A percentile compares a stretch with the other conserved stretches of the same genome.
phyloP scores from a whole-genome alignment of 1,139 yeast genomes.

The Candida sp. region DNA sequence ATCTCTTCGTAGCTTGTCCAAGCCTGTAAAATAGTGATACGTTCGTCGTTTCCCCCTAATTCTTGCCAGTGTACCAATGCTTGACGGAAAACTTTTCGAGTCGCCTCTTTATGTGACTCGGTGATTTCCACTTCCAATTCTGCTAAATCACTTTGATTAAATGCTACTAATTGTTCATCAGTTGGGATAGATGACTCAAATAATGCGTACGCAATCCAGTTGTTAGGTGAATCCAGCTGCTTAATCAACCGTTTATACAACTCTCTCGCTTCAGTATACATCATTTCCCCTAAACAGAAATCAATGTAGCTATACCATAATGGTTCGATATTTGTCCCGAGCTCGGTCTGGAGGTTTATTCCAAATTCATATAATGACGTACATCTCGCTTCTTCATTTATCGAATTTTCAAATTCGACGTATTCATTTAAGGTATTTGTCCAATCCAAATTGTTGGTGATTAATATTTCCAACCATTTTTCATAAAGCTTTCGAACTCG shows the following conservation, averaged over 20 bases:
- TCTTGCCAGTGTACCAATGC: slow-evolving; percentile 49
- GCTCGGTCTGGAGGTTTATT: slow-evolving; percentile 13
- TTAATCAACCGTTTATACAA: slow-evolving; percentile 45
- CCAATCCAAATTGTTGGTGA: slow-evolving; percentile 38
- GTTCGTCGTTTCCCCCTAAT: slow-evolving; percentile 32
- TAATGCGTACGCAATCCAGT: slow-evolving; percentile 69
- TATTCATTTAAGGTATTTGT: slow-evolving; percentile 38
- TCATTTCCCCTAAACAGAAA: slow-evolving; percentile 55
- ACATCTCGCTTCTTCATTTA: slow-evolving; percentile 72
- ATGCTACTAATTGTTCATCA: slow-evolving; percentile 40
- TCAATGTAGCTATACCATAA: slow-evolving; percentile 54
- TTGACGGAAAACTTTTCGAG: slow-evolving; percentile 54
- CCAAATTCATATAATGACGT: slow-evolving; percentile 61
- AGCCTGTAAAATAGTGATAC: slow-evolving; percentile 58
- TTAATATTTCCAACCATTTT: slow-evolving; percentile 52
- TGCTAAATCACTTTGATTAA: slow-evolving; percentile 37
- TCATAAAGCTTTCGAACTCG: slow-evolving; percentile 73
- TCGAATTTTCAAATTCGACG: slow-evolving; percentile 62
- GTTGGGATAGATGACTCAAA: slow-evolving; percentile 72
- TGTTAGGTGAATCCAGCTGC: slow-evolving; percentile 28
- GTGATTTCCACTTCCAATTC: slow-evolving; percentile 52
- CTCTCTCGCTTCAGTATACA: slow-evolving; percentile 54
- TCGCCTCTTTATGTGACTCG: slow-evolving; percentile 47
- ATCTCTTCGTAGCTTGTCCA: slow-evolving; percentile 62
- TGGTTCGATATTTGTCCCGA: slow-evolving; percentile 10